Base-by-base conservation (phyloP, 169 alveolate species). In the Plasmodium relictum region DNA sequence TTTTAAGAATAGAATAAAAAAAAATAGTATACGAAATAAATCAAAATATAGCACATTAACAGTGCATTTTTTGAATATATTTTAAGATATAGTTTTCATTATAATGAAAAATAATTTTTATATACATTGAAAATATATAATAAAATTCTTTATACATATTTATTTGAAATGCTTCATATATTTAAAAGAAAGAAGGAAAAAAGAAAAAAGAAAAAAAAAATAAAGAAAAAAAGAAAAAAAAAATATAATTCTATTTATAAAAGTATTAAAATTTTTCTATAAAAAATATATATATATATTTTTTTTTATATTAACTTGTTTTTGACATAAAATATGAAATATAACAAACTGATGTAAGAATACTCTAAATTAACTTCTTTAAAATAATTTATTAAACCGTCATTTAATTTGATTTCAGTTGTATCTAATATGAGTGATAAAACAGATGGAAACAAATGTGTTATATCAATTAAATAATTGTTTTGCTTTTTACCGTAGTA, bases 371-470 rank as follows among this genome's bases (percentile, higher is more conserved):
- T 70, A 1, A 76, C 26, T 22, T 56, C 10, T 56, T 20, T 48
- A 22, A 76, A 76, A 54, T 76, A 76, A n/a, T 26, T 10, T 14
- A 45, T 69, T 68, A 61, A 62, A 24, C 7, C 45, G 16, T 26
- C 39, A 14, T 68, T 14, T 6, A 76, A 24, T 10, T 24, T 44
- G 12, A 63, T 20, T 6, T 68, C 44, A 0, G 9, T 20, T 9
- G 59, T 18, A 41, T 76, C 65, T 22, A 45, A 12, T 14, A 76
- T 44, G 50, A 76, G 54, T 26, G 89, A 76, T 44, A 45, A 63
- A 76, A 76, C 42, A 37, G 89, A 65, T 0, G 89, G 89, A 22
- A 76, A 76, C 10, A 76, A 56, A 22, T 45, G 24, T 0, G 89
- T 76, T 56, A 76, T 24, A 22, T 76, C 74, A 62, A 76, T 48